phyloP scores from a whole-genome alignment of 805 yeast species.

The Spencermartinsiella europaea region DNA sequence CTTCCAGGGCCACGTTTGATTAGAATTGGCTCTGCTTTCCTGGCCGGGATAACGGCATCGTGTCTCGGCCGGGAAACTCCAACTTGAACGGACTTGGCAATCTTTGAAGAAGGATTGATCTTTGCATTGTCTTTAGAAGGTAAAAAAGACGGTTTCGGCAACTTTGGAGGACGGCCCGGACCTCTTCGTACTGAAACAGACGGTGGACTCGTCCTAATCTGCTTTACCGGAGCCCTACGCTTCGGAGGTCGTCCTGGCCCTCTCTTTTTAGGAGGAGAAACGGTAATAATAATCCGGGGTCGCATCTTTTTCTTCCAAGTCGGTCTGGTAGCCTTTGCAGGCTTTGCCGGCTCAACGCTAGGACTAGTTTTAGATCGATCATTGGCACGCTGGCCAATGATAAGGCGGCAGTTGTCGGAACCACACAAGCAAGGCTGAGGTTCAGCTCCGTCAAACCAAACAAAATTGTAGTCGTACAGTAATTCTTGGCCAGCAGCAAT shows the following conservation, averaged over 20 bases:
- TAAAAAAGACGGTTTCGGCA: no score
- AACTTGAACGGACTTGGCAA: neutral
- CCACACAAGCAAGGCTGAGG: constrained; percentile 45
- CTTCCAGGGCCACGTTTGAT: no score
- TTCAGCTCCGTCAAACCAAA: constrained; percentile 39
- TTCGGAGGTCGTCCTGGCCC: constrained; percentile 4
- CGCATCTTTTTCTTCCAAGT: neutral
- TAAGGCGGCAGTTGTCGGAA: constrained; percentile 37
- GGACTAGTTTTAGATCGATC: neutral
- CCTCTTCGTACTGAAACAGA: constrained; percentile 1
- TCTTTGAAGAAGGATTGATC: no score
- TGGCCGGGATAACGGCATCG: neutral
- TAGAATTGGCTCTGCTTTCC: no score
- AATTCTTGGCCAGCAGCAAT: constrained; percentile 41
- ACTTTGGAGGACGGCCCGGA: constrained; percentile 4
- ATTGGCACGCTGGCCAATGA: constrained; percentile 16
- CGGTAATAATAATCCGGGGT: neutral
- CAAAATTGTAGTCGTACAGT: constrained; percentile 46
- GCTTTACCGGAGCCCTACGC: no score
- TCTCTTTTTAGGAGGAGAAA: constrained; percentile 3
- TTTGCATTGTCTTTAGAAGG: no score
- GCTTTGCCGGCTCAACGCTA: neutral
- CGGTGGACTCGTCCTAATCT: no score
- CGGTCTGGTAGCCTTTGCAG: neutral
- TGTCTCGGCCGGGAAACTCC: neutral